These are phyloP conservation scores for Begonia loranthoides DNA, from an alignment of 306 rosid species.

Conservation along the genomic window DNA sequence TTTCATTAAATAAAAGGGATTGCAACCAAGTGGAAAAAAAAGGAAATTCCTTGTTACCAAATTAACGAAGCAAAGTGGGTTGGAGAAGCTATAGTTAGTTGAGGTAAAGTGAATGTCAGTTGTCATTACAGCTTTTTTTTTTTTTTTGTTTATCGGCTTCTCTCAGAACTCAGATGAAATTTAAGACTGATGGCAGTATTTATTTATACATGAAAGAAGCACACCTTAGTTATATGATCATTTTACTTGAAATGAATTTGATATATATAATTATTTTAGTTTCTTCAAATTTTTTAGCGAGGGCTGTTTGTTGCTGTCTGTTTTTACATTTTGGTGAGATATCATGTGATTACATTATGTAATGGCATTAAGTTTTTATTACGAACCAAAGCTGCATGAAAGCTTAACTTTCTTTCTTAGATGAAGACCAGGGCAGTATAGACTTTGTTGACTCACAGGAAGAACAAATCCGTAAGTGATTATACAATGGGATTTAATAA, in stretches of 20 bases:
- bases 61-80: conserved; percentile 11
- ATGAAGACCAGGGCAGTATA: too few relatives aligned
- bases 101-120: conserved; percentile 10
- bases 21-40: conserved; percentile 13
- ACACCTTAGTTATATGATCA: neutral
- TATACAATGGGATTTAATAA: too few relatives aligned
- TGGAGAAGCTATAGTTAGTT: conserved; percentile 17
- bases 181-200: neutral
- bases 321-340: too few relatives aligned
- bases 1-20: conserved; percentile 14
- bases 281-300: neutral
- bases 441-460: too few relatives aligned
- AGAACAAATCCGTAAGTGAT: too few relatives aligned
- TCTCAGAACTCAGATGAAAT: neutral
- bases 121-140: neutral
- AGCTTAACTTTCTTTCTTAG: too few relatives aligned
- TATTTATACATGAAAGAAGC: neutral
- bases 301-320: too few relatives aligned
- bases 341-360: too few relatives aligned
- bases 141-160: neutral
- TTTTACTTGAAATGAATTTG: neutral
- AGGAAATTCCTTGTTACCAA: conserved; percentile 18
- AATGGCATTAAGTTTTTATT: too few relatives aligned
- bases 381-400: too few relatives aligned
- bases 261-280: neutral